These are phyloP conservation scores for Candida nanaspora DNA, from an alignment of 805 yeast species.

Conservation along the genomic window DNA sequence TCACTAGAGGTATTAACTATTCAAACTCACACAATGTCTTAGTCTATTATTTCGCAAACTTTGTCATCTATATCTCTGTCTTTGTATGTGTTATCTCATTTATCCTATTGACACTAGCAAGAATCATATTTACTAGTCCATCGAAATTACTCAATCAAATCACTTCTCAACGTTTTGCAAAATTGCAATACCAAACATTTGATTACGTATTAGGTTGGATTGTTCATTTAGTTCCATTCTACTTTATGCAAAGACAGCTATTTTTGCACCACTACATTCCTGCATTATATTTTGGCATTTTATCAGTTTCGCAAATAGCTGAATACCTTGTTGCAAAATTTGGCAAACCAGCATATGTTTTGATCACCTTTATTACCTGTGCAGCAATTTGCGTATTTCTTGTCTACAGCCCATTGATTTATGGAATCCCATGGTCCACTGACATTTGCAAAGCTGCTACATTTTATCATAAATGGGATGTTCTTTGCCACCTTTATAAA, in stretches of 20 bases:
- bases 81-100: conserved; percentile 5
- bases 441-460: conserved; percentile 29
- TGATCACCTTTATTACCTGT: conserved; percentile 15
- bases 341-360: conserved; percentile 18
- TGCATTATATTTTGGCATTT: conserved; percentile 40
- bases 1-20: conserved; percentile 51
- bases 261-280: conserved; percentile 43
- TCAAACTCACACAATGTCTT: conserved; percentile 37
- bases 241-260: conserved; percentile 30
- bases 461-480: conserved; percentile 36
- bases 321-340: conserved; percentile 31
- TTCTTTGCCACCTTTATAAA: conserved; percentile 29
- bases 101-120: background rate
- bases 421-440: conserved; percentile 40
- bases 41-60: conserved; percentile 61
- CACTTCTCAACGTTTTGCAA: background rate
- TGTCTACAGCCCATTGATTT: conserved; percentile 34
- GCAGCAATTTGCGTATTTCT: conserved; percentile 22
- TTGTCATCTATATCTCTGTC: conserved; percentile 46
- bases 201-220: conserved; percentile 50
- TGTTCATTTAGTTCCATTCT: conserved; percentile 51
- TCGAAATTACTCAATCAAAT: conserved; percentile 13
- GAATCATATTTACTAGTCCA: conserved; percentile 4
- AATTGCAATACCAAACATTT: conserved; percentile 17
- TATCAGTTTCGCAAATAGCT: conserved; percentile 36